Evolutionary conservation across 257 asterid genomes (phyloP), one percentile per base, ranked within the genome.

Genomic region (Capsicum baccatum): DNA sequence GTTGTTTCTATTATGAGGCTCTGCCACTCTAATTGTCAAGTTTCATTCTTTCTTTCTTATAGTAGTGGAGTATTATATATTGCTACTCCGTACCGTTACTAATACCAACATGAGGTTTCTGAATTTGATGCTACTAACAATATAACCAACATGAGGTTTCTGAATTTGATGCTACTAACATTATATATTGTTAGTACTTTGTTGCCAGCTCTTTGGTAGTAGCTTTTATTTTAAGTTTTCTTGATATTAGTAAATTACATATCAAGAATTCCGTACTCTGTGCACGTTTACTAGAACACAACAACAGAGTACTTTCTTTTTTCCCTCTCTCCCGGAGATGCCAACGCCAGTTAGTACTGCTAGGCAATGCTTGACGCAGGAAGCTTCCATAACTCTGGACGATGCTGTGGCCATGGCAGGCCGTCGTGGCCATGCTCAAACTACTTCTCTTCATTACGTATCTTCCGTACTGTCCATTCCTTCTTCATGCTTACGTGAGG

Each of bases 371-470:
- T 90, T 96, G 21, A 92, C 98, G 4, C 86, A 83, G 80, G 98
- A 94, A 82, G 92, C 98, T 48, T 92, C 88, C 8, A 68, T 89
- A n/a, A 92, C 89, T 9, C 90, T 96, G 8, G 95, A 96, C 83
- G 99, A 96, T 68, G 98, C 99, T 0, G 95, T 94, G 50, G 90
- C 92, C 11, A 92, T 93, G 84, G 98, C 99, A 26, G 89, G 92
- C 69, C 95, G 99, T 82, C 95, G 99, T 0, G 94, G 97, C 5
- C 99, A 96, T 86, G 88, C 93, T 3, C 99, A 96, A 55, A 96
- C 99, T 58, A 94, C 99, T 39, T 96, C 99, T 58, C 94, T 94
- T 21, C 99, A 96, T 90, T 86, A 94, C 91, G 89, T 94, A 6
- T 93, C 96, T 4, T 90, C 99, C 0, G 92, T 96, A 15, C 92